Conservation (phyloP, 768 basidiomycete species). For the Trametes elegans region DNA sequence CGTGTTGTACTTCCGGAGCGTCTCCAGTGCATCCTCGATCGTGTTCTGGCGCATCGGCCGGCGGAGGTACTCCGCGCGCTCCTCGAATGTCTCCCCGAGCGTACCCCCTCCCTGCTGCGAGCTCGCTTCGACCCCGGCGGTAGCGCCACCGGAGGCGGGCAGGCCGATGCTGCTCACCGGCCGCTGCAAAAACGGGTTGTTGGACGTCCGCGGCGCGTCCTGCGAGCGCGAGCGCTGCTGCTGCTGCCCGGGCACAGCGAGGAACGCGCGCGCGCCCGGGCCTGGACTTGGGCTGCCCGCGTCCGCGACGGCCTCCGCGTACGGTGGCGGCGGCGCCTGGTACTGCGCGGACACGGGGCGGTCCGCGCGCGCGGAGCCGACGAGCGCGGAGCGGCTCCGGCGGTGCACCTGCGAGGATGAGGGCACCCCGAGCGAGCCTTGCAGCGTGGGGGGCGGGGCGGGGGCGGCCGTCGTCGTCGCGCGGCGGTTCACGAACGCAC, state of each 20-base stretch:
- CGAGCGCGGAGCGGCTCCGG: conserved; percentile 16
- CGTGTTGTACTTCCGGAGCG: conserved; percentile 49
- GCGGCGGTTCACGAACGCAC: conserved; percentile 8
- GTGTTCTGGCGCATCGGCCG: conserved; percentile 19
- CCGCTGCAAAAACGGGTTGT: conserved; percentile 8
- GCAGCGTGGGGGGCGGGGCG: neutral
- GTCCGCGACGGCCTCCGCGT: conserved; percentile 16
- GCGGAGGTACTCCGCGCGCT: conserved; percentile 12
- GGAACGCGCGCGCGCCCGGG: no score
- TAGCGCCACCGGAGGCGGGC: neutral
- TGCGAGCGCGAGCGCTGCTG: conserved; percentile 3
- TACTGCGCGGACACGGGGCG: conserved; percentile 4
- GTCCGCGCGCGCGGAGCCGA: neutral
- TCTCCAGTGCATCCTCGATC: conserved; percentile 31
- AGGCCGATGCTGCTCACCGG: conserved; percentile 2
- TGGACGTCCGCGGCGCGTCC: neutral
- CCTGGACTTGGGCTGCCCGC: no score
- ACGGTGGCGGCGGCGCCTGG: conserved; percentile 19
- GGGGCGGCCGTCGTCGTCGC: conserved; percentile 3
- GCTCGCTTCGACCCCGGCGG: no score
- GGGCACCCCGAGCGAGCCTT: neutral
- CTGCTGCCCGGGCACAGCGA: neutral
- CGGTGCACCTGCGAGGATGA: conserved; percentile 4
- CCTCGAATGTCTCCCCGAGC: neutral
- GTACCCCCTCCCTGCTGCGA: no score